Conservation (phyloP, 1,284 basidiomycete species). For the Ganoderma multipileum region DNA sequence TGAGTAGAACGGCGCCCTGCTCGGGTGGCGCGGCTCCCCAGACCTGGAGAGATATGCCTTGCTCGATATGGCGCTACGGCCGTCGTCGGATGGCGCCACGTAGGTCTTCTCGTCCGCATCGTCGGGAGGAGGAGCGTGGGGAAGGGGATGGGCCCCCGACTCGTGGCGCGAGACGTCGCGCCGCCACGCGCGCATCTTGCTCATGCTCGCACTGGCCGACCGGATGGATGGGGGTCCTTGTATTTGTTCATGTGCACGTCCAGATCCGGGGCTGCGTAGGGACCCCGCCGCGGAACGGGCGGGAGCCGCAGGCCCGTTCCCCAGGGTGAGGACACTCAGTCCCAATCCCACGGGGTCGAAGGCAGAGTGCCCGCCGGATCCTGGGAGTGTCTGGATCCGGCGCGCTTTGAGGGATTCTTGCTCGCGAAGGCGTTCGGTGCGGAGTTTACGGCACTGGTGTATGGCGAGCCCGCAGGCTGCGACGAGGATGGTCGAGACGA, state of each 20-base stretch:
- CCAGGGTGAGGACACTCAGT: slow-evolving; percentile 25
- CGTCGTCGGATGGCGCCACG: slow-evolving; percentile 20
- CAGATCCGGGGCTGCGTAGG: background rate
- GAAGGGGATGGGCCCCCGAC: background rate
- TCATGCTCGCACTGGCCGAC: slow-evolving; percentile 29
- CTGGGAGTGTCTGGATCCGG: slow-evolving; percentile 17
- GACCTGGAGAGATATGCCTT: slow-evolving; percentile 17
- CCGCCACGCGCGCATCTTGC: slow-evolving; percentile 26
- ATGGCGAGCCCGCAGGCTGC: slow-evolving; percentile 42
- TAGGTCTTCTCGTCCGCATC: slow-evolving; percentile 22
- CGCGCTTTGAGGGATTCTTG: slow-evolving; percentile 20
- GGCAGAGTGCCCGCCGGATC: slow-evolving; percentile 16
- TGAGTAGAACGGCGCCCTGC: slow-evolving; percentile 32
- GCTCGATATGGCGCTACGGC: slow-evolving; percentile 1
- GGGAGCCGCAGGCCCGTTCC: slow-evolving; percentile 3
- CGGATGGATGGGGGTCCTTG: slow-evolving; percentile 11
- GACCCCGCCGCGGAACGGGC: background rate
- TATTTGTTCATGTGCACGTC: background rate
- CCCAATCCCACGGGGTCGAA: slow-evolving; percentile 21
- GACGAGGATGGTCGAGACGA: slow-evolving; percentile 49
- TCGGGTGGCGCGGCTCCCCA: slow-evolving; percentile 27
- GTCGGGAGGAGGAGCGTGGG: background rate
- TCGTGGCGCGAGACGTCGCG: slow-evolving; percentile 22
- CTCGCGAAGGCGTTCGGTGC: slow-evolving; percentile 33
- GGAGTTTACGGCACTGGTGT: slow-evolving; percentile 38